phyloP scores from a whole-genome alignment of 2,329 filamentous ascomycete species.

The Neophaeococcomyces mojaviensis region DNA sequence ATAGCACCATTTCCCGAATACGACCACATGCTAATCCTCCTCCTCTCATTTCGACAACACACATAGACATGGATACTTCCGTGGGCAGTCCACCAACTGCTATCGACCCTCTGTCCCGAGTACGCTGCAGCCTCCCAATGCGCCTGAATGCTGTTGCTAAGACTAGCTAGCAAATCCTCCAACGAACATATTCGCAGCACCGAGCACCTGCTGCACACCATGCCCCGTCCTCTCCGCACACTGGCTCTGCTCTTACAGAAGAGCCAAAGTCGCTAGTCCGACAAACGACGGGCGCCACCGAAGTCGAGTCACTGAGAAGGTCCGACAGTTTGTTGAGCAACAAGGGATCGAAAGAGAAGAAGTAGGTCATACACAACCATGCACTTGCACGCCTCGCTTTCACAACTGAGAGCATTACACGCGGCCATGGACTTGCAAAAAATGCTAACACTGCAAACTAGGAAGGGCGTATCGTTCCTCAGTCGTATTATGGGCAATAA shows the following conservation, averaged over 20 bases:
- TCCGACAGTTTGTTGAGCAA: constrained; percentile 7
- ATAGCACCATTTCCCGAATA: not conserved
- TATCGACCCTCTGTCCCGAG: constrained; percentile 13
- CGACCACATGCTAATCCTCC: not conserved
- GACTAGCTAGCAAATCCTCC: constrained; percentile 10
- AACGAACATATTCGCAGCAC: constrained; percentile 10
- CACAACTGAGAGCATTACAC: too few relatives aligned
- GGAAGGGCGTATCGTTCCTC: constrained; percentile 83
- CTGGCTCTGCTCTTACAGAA: not conserved
- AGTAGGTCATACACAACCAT: constrained; percentile 10
- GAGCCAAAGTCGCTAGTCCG: not conserved
- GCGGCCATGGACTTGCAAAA: not conserved
- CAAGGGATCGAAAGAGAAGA: constrained; percentile 18
- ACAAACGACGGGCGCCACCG: constrained; percentile 1
- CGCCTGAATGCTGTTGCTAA: not conserved
- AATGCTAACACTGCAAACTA: constrained; percentile 31
- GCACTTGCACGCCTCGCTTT: too few relatives aligned
- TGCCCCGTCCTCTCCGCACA: not conserved
- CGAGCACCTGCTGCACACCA: constrained; percentile 1
- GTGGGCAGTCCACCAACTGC: not conserved
- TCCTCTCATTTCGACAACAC: not conserved
- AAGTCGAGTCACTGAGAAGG: constrained; percentile 3
- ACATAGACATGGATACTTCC: constrained; percentile 6
- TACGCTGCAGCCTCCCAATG: not conserved
- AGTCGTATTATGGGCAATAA: constrained; percentile 73